These are phyloP conservation scores for Cenchrus americanus DNA, from an alignment of 176 grass and related monocot genomes.

Conservation along the genomic window DNA sequence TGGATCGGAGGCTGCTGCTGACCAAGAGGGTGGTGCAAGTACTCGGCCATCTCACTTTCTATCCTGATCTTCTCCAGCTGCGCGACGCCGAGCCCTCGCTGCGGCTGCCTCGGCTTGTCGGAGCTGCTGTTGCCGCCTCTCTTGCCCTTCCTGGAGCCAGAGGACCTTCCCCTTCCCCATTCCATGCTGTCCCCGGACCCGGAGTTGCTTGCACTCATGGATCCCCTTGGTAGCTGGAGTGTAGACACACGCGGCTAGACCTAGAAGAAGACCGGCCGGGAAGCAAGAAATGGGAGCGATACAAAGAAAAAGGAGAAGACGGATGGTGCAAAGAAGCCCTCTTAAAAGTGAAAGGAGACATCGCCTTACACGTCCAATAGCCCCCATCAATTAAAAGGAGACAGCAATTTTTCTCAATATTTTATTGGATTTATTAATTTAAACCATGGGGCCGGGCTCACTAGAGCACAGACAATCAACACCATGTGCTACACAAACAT, in stretches of 20 bases:
- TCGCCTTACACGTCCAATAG: slow-evolving; percentile 45
- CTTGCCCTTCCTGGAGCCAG: slow-evolving; percentile 61
- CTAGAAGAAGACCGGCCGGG: slow-evolving; percentile 36
- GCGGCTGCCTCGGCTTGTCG: slow-evolving; percentile 71
- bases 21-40: slow-evolving; percentile 47
- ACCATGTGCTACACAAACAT: slow-evolving; percentile 33
- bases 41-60: slow-evolving; percentile 64
- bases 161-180: slow-evolving; percentile 56
- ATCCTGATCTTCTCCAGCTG: slow-evolving; percentile 81
- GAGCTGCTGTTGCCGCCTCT: slow-evolving; percentile 40
- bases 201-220: slow-evolving; percentile 61
- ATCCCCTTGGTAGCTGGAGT: slow-evolving; percentile 7
- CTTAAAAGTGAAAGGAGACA: slow-evolving; percentile 80
- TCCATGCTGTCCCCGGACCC: slow-evolving; percentile 60
- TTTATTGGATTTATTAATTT: slow-evolving; percentile 32
- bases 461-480: slow-evolving; percentile 24
- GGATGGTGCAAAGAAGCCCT: slow-evolving; percentile 49
- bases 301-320: slow-evolving; percentile 32
- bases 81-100: slow-evolving; percentile 70
- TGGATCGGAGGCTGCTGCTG: slow-evolving; percentile 46
- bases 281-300: slow-evolving; percentile 20
- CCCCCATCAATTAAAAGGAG: slow-evolving; percentile 43
- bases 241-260: slow-evolving; percentile 35
- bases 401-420: slow-evolving; percentile 33
- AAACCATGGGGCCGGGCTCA: slow-evolving; percentile 1